phyloP scores from a whole-genome alignment of 202 grass and related monocot species.

The Thinopyrum obtusiflorum region DNA sequence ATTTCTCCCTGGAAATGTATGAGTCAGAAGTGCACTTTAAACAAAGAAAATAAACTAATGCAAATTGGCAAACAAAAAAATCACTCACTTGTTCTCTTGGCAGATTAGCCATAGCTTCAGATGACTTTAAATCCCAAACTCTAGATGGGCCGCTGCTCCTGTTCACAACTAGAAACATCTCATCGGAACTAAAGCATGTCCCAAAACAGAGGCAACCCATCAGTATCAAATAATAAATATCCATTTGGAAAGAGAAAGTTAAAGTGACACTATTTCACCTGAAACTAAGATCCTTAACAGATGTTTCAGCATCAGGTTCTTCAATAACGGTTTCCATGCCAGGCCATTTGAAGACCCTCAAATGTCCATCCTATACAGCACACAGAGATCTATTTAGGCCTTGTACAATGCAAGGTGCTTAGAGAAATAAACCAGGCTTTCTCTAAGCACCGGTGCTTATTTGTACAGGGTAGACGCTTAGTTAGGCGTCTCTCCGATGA shows the following conservation, averaged over 20 bases:
- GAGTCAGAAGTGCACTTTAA: constrained; percentile 18
- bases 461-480: too few relatives aligned
- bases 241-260: constrained; percentile 9
- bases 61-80: background rate
- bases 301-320: constrained; percentile 68
- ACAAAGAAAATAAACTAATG: background rate
- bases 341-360: constrained; percentile 94
- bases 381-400: constrained; percentile 20
- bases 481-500: too few relatives aligned
- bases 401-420: too few relatives aligned
- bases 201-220: constrained; percentile 6
- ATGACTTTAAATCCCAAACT: constrained; percentile 80
- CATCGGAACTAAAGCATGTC: constrained; percentile 59
- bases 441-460: too few relatives aligned
- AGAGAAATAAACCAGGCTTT: too few relatives aligned
- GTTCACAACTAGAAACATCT: constrained; percentile 76
- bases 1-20: constrained; percentile 80
- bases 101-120: constrained; percentile 61
- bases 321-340: constrained; percentile 62
- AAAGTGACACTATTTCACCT: constrained; percentile 43
- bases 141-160: constrained; percentile 75
- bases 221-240: constrained; percentile 33
- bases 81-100: constrained; percentile 74
- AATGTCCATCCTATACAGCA: constrained; percentile 72
- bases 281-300: constrained; percentile 82